A percentile compares a stretch with the other conserved stretches of the same genome.
Conservation (phyloP, 1,284 basidiomycete genomes). For the Coniferiporia weirii region DNA sequence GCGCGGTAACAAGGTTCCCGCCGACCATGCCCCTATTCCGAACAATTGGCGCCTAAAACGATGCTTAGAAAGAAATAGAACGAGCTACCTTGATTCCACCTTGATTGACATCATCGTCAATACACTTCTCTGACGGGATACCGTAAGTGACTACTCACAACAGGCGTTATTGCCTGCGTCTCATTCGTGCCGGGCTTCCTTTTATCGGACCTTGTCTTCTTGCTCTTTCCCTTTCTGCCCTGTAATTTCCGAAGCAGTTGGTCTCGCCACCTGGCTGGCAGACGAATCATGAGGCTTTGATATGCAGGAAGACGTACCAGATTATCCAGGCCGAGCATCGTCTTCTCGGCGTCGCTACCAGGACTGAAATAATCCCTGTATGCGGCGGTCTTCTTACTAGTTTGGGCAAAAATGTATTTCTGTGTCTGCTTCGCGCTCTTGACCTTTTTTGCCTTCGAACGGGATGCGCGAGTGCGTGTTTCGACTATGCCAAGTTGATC, state of each 20-base stretch:
- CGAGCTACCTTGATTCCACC: slow-evolving; percentile 7
- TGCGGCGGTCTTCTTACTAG: slow-evolving; percentile 36
- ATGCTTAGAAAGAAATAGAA: background rate
- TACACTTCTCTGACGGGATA: background rate
- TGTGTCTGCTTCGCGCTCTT: slow-evolving; percentile 49
- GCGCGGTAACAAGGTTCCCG: slow-evolving; percentile 8
- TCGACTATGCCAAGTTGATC: slow-evolving; percentile 49
- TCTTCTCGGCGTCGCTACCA: slow-evolving; percentile 50
- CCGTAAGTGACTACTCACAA: background rate
- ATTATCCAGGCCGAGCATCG: slow-evolving; percentile 51
- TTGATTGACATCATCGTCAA: slow-evolving; percentile 4
- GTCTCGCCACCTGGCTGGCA: slow-evolving; percentile 27
- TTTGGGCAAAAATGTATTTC: slow-evolving; percentile 51
- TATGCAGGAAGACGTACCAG: slow-evolving; percentile 35
- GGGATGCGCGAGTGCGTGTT: slow-evolving; percentile 34
- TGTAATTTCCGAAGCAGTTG: slow-evolving; percentile 20
- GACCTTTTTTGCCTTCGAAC: slow-evolving; percentile 34
- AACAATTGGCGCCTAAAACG: slow-evolving; percentile 10
- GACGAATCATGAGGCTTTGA: slow-evolving; percentile 5
- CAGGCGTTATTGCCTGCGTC: background rate
- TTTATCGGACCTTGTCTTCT: slow-evolving; percentile 6
- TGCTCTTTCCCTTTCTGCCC: slow-evolving; percentile 9
- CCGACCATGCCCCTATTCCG: slow-evolving; percentile 11
- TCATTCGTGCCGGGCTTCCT: background rate
- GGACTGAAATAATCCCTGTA: slow-evolving; percentile 69